phyloP scores from a whole-genome alignment of 2,329 filamentous ascomycete species.

The Coniochaeta ligniaria region DNA sequence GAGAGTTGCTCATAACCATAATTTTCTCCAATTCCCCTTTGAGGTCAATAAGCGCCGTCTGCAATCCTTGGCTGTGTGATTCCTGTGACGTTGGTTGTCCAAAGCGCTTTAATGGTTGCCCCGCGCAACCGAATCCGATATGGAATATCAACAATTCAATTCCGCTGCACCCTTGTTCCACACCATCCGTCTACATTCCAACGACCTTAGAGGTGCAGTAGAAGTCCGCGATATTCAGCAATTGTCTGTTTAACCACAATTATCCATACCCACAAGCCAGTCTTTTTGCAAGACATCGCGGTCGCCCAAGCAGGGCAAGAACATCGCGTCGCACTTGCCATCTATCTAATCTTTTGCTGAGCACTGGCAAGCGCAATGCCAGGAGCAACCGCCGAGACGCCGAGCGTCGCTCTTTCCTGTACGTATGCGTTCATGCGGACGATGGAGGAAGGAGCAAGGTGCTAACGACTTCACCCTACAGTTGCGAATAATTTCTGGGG shows the following conservation, averaged over 20 bases:
- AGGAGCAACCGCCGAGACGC: conserved; percentile 14
- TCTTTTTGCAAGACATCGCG: neutral
- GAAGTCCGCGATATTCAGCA: neutral
- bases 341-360: neutral
- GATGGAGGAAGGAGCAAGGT: neutral
- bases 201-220: neutral
- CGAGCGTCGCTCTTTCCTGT: conserved; percentile 20
- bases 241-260: neutral
- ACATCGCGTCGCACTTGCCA: neutral
- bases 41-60: too few species aligned
- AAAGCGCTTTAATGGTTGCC: neutral
- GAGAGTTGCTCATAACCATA: too few species aligned
- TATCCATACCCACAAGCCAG: neutral
- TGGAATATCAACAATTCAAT: neutral
- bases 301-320: neutral
- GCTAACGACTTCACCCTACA: conserved; percentile 23
- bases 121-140: neutral
- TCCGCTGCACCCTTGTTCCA: neutral
- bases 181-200: conserved; percentile 1
- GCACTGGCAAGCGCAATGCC: conserved; percentile 12
- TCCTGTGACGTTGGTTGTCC: too few species aligned
- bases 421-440: neutral
- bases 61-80: too few species aligned
- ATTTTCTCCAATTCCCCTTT: too few species aligned
- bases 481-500: conserved; percentile 99